phyloP scores from a whole-genome alignment of 495 filamentous ascomycete species.

The Xylaria castorea region DNA sequence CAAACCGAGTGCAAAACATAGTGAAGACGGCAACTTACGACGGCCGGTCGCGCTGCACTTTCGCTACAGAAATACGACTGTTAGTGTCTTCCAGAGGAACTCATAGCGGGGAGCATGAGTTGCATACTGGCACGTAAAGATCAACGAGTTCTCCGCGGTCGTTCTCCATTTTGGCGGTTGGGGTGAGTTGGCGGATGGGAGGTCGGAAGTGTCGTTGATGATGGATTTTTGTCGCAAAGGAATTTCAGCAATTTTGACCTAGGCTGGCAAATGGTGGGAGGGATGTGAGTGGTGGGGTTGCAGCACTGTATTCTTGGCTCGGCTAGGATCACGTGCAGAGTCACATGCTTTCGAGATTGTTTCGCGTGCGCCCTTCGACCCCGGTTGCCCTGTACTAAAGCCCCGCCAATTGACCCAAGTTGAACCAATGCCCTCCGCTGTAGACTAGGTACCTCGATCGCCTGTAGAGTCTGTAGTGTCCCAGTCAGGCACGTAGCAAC shows the following conservation, averaged over 20 bases:
- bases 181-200: conserved; percentile 19
- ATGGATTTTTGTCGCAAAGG: conserved; percentile 29
- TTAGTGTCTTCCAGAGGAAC: conserved; percentile 18
- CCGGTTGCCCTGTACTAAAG: not conserved
- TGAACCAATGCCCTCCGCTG: not conserved
- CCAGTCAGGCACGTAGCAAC: not conserved
- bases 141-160: conserved; percentile 99
- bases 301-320: conserved; percentile 30
- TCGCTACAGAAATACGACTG: conserved; percentile 61
- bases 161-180: conserved; percentile 75
- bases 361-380: conserved; percentile 25
- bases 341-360: conserved; percentile 34
- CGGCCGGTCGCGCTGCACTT: conserved; percentile 95
- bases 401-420: not conserved
- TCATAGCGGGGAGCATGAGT: not conserved
- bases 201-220: conserved; percentile 24
- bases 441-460: not conserved
- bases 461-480: not conserved
- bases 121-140: conserved; percentile 69
- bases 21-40: conserved; percentile 30
- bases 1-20: not conserved
- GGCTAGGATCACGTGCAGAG: conserved; percentile 23
- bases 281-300: conserved; percentile 20
- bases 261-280: conserved; percentile 19
- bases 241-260: conserved; percentile 31